Percentiles rank a stretch among this genome's conserved stretches.
These are phyloP conservation scores for Pythium rhizo-oryzae DNA, from an alignment of 352 stramenopile species.

Conservation along the genomic window DNA sequence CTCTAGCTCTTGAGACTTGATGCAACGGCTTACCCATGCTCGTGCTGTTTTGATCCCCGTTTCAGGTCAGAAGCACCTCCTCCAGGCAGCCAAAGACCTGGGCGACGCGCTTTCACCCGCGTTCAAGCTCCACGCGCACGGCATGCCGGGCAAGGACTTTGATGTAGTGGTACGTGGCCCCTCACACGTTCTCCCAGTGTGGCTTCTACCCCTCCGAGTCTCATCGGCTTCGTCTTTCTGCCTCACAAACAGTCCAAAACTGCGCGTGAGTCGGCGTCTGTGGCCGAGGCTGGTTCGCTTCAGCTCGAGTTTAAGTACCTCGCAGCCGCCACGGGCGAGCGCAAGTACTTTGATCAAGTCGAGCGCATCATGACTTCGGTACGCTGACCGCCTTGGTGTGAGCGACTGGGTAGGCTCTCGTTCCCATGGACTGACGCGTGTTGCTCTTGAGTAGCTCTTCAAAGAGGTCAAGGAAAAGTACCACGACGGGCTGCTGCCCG, in stretches of 20 bases:
- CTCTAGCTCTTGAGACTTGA: background rate
- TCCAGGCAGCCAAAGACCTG: constrained; percentile 63
- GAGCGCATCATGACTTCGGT: constrained; percentile 58
- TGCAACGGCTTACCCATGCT: too few relatives aligned
- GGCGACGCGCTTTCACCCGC: constrained; percentile 62
- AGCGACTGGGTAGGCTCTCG: too few relatives aligned
- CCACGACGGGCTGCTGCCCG: constrained; percentile 52
- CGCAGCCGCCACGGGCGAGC: constrained; percentile 54
- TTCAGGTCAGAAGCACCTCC: constrained; percentile 53
- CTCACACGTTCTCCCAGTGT: background rate
- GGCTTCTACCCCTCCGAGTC: background rate
- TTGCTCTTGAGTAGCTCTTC: constrained; percentile 37
- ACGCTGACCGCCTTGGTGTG: background rate
- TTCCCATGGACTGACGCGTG: background rate
- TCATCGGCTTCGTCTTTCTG: background rate
- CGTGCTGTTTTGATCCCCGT: background rate
- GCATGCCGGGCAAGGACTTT: constrained; percentile 67
- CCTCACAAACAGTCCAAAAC: constrained; percentile 34
- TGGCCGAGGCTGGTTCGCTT: constrained; percentile 71
- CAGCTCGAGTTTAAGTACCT: constrained; percentile 89
- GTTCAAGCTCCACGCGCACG: constrained; percentile 53
- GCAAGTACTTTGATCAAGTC: constrained; percentile 66
- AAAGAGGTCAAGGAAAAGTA: constrained; percentile 59
- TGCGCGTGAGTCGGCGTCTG: constrained; percentile 40
- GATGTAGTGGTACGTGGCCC: constrained; percentile 51